Base-by-base conservation (phyloP, 441 rosid genomes). In the Cnidoscolus chayamansa region DNA sequence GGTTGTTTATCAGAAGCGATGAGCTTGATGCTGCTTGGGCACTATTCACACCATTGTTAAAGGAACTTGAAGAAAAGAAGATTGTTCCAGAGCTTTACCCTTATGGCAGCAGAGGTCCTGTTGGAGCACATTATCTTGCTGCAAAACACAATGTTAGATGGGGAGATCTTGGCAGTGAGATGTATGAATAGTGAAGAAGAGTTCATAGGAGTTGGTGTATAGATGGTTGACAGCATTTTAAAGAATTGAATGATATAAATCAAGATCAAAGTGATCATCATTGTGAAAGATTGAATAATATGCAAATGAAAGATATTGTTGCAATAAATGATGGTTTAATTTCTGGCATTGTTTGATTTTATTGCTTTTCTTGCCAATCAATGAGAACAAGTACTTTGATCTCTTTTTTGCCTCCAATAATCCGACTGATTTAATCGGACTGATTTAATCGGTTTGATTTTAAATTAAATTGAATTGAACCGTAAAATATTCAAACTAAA, bases 21-120 rank as follows among this genome's bases (percentile, higher is more conserved):
- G 98, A 94, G 87, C 90, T 94, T 2, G 88, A 92, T 78, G 97
- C 98, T 70, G 97, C 97, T 10, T 92, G 98, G 97, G 77, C 84
- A 63, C 70, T 94, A 47, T 94, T 94, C 74, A 89, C 97, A 20
- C 98, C 97, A 47, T 72, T 84, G 76, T 78, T 94, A 74, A 88
- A 84, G 79, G 91, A 92, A 67, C 88, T 94, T 0, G 94, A 92
- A 67, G 80, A 77, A 51, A 89, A 77, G 85, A 94, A 81, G 81
- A 87, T 89, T 31, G 83, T 64, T 11, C 98, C 95, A 0, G 98
- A 94, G 80, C 88, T 92, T 40, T 92, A 92, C 68, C 97, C 95
- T 2, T 86, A 89, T 43, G 98, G 98, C 7, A 94, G 98, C 82
- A 80, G 94, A 78, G 98, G 98, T 59, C 97, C 97, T 0, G 91